phyloP scores from a whole-genome alignment of 1,284 basidiomycete genomes.

The Phlebopus sp. region DNA sequence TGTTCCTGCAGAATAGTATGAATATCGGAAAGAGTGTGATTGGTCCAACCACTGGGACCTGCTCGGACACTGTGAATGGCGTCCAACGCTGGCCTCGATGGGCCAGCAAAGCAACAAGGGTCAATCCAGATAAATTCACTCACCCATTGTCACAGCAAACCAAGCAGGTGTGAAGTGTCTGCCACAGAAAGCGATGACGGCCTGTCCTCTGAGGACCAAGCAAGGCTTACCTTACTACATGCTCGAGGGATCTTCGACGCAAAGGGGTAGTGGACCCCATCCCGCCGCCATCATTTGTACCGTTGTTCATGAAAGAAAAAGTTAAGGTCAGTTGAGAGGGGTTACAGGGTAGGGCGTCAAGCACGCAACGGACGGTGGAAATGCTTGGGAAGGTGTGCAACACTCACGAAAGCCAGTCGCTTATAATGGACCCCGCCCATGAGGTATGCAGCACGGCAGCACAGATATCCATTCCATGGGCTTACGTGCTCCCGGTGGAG shows the following conservation, averaged over 20 bases:
- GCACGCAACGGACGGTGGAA: not conserved
- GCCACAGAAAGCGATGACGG: not conserved
- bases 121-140: constrained; percentile 12
- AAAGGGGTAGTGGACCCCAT: not conserved
- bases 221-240: constrained; percentile 23
- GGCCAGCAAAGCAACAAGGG: too few species aligned
- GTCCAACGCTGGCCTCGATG: not conserved
- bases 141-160: constrained; percentile 56
- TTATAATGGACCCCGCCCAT: not conserved
- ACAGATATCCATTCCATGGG: too few species aligned
- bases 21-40: constrained; percentile 2
- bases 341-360: not conserved
- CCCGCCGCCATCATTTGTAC: not conserved
- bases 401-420: not conserved
- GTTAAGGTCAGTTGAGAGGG: not conserved
- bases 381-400: not conserved
- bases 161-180: constrained; percentile 48
- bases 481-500: too few species aligned
- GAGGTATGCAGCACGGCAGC: not conserved
- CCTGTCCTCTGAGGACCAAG: not conserved
- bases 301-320: not conserved
- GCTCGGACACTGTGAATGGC: not conserved
- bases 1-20: constrained; percentile 41
- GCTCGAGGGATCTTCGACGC: constrained; percentile 14
- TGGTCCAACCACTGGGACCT: too few species aligned